Percentiles rank a stretch among this genome's conserved stretches.
Evolutionary conservation across 1,284 basidiomycete species (phyloP).

Genomic region (Microbotryum lychnidis-dioicae): DNA sequence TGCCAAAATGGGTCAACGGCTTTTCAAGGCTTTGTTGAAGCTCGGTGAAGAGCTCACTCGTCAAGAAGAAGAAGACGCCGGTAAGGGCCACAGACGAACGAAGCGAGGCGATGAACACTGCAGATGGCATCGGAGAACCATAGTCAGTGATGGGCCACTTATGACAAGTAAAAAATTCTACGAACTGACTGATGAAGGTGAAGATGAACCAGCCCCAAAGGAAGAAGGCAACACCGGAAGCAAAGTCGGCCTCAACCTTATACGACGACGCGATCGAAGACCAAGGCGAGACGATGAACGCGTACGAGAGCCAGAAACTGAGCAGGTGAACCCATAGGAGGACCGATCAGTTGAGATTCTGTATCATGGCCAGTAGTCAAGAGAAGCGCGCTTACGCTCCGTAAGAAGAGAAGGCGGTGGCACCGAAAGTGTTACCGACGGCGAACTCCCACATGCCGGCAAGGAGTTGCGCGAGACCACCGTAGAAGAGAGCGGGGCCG

Average conservation of each 20-base stretch:
- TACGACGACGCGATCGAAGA: constrained; percentile 48
- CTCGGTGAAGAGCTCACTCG: constrained; percentile 36
- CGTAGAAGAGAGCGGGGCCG: constrained; percentile 65
- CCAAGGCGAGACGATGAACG: constrained; percentile 36
- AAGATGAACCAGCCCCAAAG: constrained; percentile 51
- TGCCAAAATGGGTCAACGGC: not conserved
- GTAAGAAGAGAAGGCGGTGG: constrained; percentile 46
- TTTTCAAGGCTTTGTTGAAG: not conserved
- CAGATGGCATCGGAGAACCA: constrained; percentile 29
- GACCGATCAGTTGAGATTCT: not conserved
- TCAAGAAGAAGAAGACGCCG: constrained; percentile 63
- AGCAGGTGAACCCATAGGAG: no score
- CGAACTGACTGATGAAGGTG: constrained; percentile 45
- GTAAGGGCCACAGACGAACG: constrained; percentile 60
- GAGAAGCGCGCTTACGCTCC: constrained; percentile 7
- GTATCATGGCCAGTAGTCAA: not conserved
- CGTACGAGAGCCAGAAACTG: constrained; percentile 50
- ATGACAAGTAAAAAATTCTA: not conserved
- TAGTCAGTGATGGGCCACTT: constrained; percentile 1
- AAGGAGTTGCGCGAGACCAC: constrained; percentile 60
- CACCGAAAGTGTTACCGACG: constrained; percentile 54
- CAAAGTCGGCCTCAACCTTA: constrained; percentile 44
- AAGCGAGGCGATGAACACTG: constrained; percentile 49
- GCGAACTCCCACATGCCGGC: constrained; percentile 53
- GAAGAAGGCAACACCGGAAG: constrained; percentile 44